Evolutionary conservation across 768 basidiomycete species (phyloP).

Genomic region (Leccinum boreale): DNA sequence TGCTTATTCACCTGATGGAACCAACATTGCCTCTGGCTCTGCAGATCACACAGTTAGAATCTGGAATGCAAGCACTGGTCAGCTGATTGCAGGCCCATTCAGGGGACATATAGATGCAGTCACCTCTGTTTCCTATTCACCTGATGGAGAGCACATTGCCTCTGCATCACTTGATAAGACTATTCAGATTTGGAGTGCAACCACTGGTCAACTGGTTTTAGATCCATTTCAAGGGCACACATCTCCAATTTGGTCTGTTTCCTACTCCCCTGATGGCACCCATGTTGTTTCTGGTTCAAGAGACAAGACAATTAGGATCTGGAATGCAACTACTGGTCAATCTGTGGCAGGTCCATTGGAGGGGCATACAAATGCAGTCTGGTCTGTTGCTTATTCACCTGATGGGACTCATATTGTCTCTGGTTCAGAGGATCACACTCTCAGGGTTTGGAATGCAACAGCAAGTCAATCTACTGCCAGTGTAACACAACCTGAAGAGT

Average conservation of each 20-base stretch:
- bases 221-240: background rate
- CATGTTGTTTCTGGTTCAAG: background rate
- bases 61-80: background rate
- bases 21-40: background rate
- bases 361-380: background rate
- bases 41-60: background rate
- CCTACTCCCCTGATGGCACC: conserved; percentile 1
- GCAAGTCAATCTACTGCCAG: conserved; percentile 1
- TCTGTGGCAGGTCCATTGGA: background rate
- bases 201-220: background rate
- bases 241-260: background rate
- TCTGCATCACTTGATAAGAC: background rate
- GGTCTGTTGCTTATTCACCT: background rate
- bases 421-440: background rate
- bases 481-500: conserved; percentile 2
- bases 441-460: conserved; percentile 17
- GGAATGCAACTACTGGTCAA: background rate
- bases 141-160: background rate
- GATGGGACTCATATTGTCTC: background rate
- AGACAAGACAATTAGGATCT: background rate
- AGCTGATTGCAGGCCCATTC: background rate
- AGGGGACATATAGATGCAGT: background rate
- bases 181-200: background rate
- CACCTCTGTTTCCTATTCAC: background rate
- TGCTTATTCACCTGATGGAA: background rate